phyloP scores from a whole-genome alignment of 345 rosid species.

The Eutrema yunnanense region DNA sequence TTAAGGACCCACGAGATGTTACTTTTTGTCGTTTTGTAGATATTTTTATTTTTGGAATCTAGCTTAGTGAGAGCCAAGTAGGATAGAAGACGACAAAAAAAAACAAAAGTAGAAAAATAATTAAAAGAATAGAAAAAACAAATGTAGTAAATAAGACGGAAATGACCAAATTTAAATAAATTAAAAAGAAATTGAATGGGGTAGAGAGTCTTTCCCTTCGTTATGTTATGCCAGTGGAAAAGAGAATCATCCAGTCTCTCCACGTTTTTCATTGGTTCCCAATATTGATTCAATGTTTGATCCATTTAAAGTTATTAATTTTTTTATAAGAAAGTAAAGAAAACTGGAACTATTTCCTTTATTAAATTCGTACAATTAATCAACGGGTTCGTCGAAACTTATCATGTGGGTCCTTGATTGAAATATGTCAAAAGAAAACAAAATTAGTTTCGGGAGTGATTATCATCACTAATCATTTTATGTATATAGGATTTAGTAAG shows the following conservation, averaged over 20 bases:
- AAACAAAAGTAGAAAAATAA: neutral
- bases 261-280: slow-evolving; percentile 26
- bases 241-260: slow-evolving; percentile 22
- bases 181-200: slow-evolving; percentile 18
- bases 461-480: neutral
- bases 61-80: slow-evolving; percentile 29
- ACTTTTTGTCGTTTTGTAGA: slow-evolving; percentile 20
- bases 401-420: neutral
- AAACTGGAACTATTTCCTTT: slow-evolving; percentile 11
- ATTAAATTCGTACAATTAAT: slow-evolving; percentile 10
- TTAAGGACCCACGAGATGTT: slow-evolving; percentile 17
- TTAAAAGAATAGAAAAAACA: neutral
- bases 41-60: slow-evolving; percentile 12
- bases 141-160: slow-evolving; percentile 17
- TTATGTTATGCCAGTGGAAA: slow-evolving; percentile 1
- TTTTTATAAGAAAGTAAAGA: neutral
- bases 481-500: too few species aligned
- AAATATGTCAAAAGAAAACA: neutral
- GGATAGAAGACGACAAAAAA: slow-evolving; percentile 21
- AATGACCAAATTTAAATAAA: slow-evolving; percentile 19
- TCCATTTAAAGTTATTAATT: slow-evolving; percentile 13
- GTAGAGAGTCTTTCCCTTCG: slow-evolving; percentile 17
- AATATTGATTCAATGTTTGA: slow-evolving; percentile 21
- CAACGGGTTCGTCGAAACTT: slow-evolving; percentile 14
- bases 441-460: neutral